phyloP scores from a whole-genome alignment of 176 grass and related monocot genomes.

The Aegilops bicornis region DNA sequence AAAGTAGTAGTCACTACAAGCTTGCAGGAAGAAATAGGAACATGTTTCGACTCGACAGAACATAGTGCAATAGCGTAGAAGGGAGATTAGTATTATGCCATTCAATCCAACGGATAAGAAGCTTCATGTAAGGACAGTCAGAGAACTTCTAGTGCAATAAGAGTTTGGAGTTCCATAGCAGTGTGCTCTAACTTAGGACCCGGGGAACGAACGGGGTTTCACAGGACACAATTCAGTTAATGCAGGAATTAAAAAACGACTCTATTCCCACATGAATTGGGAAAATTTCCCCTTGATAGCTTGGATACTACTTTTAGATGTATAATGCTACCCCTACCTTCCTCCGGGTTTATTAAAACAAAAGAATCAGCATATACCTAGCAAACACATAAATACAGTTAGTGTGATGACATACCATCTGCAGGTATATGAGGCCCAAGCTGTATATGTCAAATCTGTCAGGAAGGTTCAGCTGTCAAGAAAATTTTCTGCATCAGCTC shows the following conservation, averaged over 20 bases:
- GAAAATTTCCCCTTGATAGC: background rate
- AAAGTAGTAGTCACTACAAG: background rate
- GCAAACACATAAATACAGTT: slow-evolving; percentile 7
- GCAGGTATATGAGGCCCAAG: slow-evolving; percentile 89
- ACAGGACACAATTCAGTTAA: background rate
- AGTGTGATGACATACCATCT: slow-evolving; percentile 74
- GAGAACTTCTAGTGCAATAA: background rate
- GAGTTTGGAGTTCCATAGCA: background rate
- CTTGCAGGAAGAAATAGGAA: background rate
- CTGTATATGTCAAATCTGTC: slow-evolving; percentile 99
- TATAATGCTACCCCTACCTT: background rate
- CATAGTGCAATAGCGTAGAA: background rate
- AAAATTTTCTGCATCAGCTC: slow-evolving; percentile 24
- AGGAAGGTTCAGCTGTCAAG: slow-evolving; percentile 91
- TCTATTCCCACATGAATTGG: background rate
- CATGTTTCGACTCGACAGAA: background rate
- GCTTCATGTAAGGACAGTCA: background rate
- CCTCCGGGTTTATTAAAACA: background rate
- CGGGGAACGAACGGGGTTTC: background rate
- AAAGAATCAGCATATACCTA: background rate
- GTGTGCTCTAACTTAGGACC: background rate
- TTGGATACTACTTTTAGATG: background rate
- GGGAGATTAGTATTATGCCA: background rate
- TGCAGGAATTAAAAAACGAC: background rate
- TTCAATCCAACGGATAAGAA: background rate